Percentiles rank a stretch among this genome's conserved stretches.
Evolutionary conservation across 371 early-diverging fungal genomes (phyloP).

Genomic region (Choanephora cucurbitarum): DNA sequence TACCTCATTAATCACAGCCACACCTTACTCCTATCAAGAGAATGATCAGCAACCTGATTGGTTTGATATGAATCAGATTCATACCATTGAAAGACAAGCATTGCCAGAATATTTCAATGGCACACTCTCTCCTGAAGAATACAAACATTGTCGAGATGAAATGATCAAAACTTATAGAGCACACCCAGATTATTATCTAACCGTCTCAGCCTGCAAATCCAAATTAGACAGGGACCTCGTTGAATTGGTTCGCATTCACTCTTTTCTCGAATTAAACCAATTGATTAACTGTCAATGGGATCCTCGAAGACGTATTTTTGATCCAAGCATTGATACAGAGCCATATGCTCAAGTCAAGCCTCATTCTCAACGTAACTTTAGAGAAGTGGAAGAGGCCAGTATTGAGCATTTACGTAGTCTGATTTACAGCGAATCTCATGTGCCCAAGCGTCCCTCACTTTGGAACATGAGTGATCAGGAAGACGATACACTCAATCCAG

Average conservation of each 20-base stretch:
- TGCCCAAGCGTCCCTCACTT: conserved; percentile 5
- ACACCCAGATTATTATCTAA: conserved; percentile 91
- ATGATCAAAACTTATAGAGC: conserved; percentile 93
- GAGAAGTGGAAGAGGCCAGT: conserved; percentile 21
- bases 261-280: conserved; percentile 96
- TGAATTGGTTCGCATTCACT: conserved; percentile 91
- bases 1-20: conserved; percentile 12
- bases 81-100: conserved; percentile 84
- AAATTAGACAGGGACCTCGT: conserved; percentile 93
- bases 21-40: conserved; percentile 26
- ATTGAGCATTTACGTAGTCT: conserved; percentile 35
- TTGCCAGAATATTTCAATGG: conserved; percentile 93
- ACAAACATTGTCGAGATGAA: conserved; percentile 89
- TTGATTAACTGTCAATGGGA: conserved; percentile 86
- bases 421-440: conserved; percentile 25
- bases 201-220: conserved; percentile 91
- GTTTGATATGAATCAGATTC: conserved; percentile 78
- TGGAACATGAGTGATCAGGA: conserved; percentile 34
- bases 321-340: conserved; percentile 44
- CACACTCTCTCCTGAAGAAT: conserved; percentile 82
- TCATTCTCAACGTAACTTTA: conserved; percentile 38
- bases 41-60: conserved; percentile 55
- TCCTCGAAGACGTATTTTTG: conserved; percentile 46
- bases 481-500: conserved; percentile 29
- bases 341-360: conserved; percentile 30